Evolutionary conservation across 2,329 filamentous ascomycete genomes (phyloP).

Genomic region (Arthrobotrys sinensis): DNA sequence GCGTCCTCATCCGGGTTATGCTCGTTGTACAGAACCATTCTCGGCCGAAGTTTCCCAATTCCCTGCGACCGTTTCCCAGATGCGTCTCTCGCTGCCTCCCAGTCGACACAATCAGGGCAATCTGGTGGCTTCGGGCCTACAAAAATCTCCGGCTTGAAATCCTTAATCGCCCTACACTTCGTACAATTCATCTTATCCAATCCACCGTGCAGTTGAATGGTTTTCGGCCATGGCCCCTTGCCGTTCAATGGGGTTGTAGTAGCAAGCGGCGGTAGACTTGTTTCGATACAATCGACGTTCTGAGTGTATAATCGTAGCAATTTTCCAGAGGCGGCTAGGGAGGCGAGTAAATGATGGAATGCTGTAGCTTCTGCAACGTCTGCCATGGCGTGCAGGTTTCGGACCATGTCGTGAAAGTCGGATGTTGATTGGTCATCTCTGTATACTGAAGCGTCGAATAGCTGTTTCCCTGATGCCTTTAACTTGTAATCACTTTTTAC

Average conservation of each 20-base stretch:
- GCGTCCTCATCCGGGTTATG: constrained; percentile 96
- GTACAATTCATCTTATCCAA: constrained; percentile 97
- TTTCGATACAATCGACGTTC: constrained; percentile 97
- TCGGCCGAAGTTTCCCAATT: constrained; percentile 87
- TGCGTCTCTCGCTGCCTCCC: constrained; percentile 82
- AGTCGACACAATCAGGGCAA: constrained; percentile 81
- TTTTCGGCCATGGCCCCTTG: constrained; percentile 92
- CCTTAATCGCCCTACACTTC: constrained; percentile 84
- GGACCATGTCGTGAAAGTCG: constrained; percentile 96
- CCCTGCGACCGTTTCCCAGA: constrained; percentile 93
- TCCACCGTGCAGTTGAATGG: constrained; percentile 93
- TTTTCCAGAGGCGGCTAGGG: constrained; percentile 87
- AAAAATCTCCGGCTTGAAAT: constrained; percentile 85
- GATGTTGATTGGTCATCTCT: constrained; percentile 89
- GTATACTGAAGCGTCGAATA: constrained; percentile 98
- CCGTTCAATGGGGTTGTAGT: constrained; percentile 85
- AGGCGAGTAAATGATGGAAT: constrained; percentile 94
- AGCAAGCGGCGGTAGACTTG: constrained; percentile 81
- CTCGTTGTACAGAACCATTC: constrained; percentile 98
- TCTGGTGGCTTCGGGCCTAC: constrained; percentile 85
- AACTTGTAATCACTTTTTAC: constrained; percentile 89
- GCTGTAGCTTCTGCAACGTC: constrained; percentile 83
- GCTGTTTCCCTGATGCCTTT: constrained; percentile 91
- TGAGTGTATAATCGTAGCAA: constrained; percentile 93
- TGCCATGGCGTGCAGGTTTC: constrained; percentile 84